phyloP scores from a whole-genome alignment of 2,329 filamentous ascomycete species.

The Sclerotinia glacialis region DNA sequence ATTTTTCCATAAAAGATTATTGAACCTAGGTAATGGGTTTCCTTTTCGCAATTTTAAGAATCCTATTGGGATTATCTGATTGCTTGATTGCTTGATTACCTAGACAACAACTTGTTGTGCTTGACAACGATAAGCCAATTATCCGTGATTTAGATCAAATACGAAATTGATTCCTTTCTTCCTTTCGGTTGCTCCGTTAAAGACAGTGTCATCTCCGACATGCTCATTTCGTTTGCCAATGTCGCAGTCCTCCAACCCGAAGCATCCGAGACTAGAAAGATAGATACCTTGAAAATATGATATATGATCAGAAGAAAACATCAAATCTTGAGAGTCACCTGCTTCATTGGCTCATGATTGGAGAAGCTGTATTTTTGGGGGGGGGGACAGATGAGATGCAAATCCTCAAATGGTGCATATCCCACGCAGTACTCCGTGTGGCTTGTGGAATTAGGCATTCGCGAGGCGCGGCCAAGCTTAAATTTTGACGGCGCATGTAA shows the following conservation, averaged over 20 bases:
- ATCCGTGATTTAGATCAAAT: not conserved
- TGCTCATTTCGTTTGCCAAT: slow-evolving; percentile 4
- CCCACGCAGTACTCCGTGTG: not conserved
- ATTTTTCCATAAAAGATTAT: not conserved
- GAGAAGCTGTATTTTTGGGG: not conserved
- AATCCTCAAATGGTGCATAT: slow-evolving; percentile 16
- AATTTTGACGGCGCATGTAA: slow-evolving; percentile 14
- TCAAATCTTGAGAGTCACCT: slow-evolving; percentile 15
- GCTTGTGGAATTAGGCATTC: slow-evolving; percentile 12
- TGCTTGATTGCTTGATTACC: too few species aligned
- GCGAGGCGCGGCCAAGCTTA: slow-evolving; percentile 19
- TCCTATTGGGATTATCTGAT: not conserved
- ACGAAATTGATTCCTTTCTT: not conserved
- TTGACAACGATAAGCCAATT: slow-evolving; percentile 5
- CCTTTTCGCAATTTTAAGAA: slow-evolving; percentile 8
- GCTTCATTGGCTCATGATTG: not conserved
- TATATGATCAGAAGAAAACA: slow-evolving; percentile 14
- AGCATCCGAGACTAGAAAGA: not conserved
- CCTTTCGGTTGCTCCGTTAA: not conserved
- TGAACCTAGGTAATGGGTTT: not conserved
- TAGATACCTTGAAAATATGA: slow-evolving; percentile 18
- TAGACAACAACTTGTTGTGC: not conserved
- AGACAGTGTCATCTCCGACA: not conserved
- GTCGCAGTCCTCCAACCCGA: slow-evolving; percentile 4
- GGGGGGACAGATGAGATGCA: slow-evolving; percentile 16